Base-by-base conservation (phyloP, 192 early-diverging fungal species). In the Mortierella hygrophila region DNA sequence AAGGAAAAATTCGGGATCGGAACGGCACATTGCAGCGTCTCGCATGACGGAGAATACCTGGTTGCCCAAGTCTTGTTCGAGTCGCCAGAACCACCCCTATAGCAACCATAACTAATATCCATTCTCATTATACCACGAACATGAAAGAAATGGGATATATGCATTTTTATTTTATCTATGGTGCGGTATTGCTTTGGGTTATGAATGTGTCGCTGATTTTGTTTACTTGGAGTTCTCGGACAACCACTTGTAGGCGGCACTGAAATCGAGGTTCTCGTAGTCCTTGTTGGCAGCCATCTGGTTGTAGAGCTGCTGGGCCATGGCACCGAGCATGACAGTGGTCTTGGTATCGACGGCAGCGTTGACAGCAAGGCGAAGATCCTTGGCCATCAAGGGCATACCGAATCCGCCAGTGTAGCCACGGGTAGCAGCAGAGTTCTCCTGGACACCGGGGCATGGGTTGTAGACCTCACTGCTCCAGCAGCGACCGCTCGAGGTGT, bases 381-480 rank as follows among this genome's bases (percentile, higher is more conserved):
- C 98, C 92, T 99, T 99, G 41, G 94, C 93, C 96, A 98, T 98
- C 78, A 99, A 87, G 23, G 88, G 89, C 41, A 95, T 93, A 41
- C 95, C 96, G 88, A 99, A 99, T 47, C 98, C 98, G 78, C 97
- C 97, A 46, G 91, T 89, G 85, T 98, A 99, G 44, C 91, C 94
- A 21, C 93, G 91, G 40, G 92, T 91, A 16, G 96, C 91, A 4
- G 98, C 97, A 15, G 96, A 95, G 65, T 91, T 94, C 9, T 93
- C 89, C 83, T 96, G 90, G 42, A 97, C 92, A 40, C 95, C 95
- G 0, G 98, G 98, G 55, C 92, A 92, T 42, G 97, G 98, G 82
- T 98, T 97, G 78, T 97, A 96, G 6, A 94, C 96, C 73, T 99
- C 98, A 46, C 96, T 95, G 72, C 93, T 93, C 97, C 98, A 99